Base-by-base conservation (phyloP, 1,284 basidiomycete species). In the Neolentinus lepideus region DNA sequence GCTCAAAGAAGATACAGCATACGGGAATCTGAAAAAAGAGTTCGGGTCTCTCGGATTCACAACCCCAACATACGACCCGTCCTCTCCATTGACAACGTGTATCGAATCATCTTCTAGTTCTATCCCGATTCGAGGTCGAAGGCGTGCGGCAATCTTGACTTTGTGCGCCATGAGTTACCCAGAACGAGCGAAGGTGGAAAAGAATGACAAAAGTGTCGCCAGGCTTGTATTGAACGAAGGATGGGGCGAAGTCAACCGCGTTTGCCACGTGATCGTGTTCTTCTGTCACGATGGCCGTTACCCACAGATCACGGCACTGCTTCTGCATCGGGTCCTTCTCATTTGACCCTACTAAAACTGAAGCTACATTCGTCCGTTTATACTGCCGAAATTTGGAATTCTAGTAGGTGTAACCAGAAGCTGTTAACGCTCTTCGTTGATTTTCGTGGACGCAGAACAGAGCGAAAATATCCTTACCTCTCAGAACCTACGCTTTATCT, bases 11-110 rank as follows among this genome's bases (percentile, higher is more conserved):
- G 27, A 43, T 2, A 29, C 24, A 2, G 75, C 82, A 60, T 55
- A 88, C 81, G 84, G 85, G 64, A 88, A 90, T 58, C 83, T 84
- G 68, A 88, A 89, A 12, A 85, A 68, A 64, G 88, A 83, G 19
- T 72, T 72, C 0, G 74, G 62, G 63, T 87, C 83, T 56, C 84
- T 74, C 0, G 85, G 86, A 64, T 90, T 89, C 27, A 77, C 71
- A 6, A 89, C 83, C 25, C 72, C 75, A 55, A 89, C 81, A 52
- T 68, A 75, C 6, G 75, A 69, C n/a, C 66, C 63, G 25, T 66
- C 65, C 4, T 71, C 69, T 35, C 74, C 70, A 1, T 66, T 55
- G 54, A 73, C 67, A 29, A 89, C 75, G 55, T 75, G 73, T 50
- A 90, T 71, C 12, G 78, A 77, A 52, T 79, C 76, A 65, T 90